Conservation (phyloP, 2,329 filamentous ascomycete species). For the Fusarium sp. region DNA sequence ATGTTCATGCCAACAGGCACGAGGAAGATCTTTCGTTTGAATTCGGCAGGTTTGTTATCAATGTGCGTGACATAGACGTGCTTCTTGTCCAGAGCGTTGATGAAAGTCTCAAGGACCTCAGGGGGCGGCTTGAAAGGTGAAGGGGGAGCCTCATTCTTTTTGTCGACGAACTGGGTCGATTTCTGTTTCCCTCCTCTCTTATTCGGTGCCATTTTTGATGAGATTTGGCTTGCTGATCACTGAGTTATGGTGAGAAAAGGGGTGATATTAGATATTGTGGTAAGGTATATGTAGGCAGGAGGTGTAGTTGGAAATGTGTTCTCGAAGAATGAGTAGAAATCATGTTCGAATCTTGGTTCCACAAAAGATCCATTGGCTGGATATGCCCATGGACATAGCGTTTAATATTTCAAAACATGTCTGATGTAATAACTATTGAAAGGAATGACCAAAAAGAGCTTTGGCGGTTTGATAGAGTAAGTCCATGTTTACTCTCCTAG, state of each 20-base stretch:
- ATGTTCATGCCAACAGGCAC: constrained; percentile 83
- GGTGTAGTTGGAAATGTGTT: constrained; percentile 34
- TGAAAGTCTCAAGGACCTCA: constrained; percentile 70
- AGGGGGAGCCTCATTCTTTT: constrained; percentile 55
- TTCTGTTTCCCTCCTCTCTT: constrained; percentile 50
- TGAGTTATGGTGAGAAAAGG: neutral
- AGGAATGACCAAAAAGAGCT: neutral
- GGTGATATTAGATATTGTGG: constrained; percentile 1
- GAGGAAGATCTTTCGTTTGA: constrained; percentile 86
- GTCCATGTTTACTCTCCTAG: neutral
- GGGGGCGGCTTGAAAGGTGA: constrained; percentile 76
- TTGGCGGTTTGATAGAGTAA: neutral
- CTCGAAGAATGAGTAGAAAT: constrained; percentile 14
- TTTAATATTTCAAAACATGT: neutral
- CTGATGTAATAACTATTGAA: neutral
- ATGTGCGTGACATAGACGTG: constrained; percentile 88
- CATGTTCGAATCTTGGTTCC: constrained; percentile 15
- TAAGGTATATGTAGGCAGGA: constrained; percentile 11
- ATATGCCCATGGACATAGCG: neutral
- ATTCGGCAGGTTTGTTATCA: constrained; percentile 72
- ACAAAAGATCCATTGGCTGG: constrained; percentile 22
- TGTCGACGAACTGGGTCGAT: constrained; percentile 35
- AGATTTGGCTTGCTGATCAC: neutral
- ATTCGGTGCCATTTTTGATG: constrained; percentile 45
- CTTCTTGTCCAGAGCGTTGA: constrained; percentile 70